phyloP scores from a whole-genome alignment of 2,329 filamentous ascomycete species.

The Ophiocordyceps robertsii region DNA sequence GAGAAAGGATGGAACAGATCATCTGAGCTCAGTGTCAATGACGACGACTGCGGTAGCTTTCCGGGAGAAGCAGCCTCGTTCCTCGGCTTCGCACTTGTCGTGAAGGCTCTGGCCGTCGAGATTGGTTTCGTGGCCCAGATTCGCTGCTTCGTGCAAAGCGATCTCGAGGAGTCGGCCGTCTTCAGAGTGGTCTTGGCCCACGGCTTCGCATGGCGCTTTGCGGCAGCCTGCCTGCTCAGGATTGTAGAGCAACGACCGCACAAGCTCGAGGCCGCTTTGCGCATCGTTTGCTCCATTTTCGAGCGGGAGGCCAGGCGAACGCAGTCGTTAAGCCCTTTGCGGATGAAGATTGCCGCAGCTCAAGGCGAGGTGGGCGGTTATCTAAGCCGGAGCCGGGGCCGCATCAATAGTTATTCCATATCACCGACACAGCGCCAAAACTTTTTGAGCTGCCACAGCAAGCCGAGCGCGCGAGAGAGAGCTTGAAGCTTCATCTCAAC shows the following conservation, averaged over 20 bases:
- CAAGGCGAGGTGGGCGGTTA: background rate
- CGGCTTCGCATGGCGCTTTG: slow-evolving; percentile 9
- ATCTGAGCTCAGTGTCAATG: slow-evolving; percentile 44
- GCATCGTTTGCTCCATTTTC: slow-evolving; percentile 26
- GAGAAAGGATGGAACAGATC: slow-evolving; percentile 92
- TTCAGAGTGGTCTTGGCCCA: slow-evolving; percentile 12
- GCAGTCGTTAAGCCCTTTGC: background rate
- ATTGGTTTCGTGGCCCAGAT: slow-evolving; percentile 7
- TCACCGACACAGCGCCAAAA: slow-evolving; percentile 12
- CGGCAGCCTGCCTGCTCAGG: slow-evolving; percentile 15
- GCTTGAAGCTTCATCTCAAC: slow-evolving; percentile 6
- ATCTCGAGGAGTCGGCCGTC: slow-evolving; percentile 9
- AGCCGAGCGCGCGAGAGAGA: slow-evolving; percentile 1
- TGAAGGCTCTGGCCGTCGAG: slow-evolving; percentile 14
- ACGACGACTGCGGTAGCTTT: slow-evolving; percentile 1
- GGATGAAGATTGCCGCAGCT: background rate
- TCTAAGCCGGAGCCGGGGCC: slow-evolving; percentile 5
- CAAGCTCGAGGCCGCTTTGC: slow-evolving; percentile 22
- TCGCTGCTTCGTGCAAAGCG: slow-evolving; percentile 6
- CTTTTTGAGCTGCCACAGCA: slow-evolving; percentile 17
- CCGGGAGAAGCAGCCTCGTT: slow-evolving; percentile 14
- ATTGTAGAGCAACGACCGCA: slow-evolving; percentile 27
- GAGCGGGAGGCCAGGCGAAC: background rate
- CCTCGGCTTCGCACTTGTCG: slow-evolving; percentile 12
- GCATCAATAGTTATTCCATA: slow-evolving; percentile 23